Evolutionary conservation across 2,329 filamentous ascomycete species (phyloP).

Genomic region (Phoma sp.): DNA sequence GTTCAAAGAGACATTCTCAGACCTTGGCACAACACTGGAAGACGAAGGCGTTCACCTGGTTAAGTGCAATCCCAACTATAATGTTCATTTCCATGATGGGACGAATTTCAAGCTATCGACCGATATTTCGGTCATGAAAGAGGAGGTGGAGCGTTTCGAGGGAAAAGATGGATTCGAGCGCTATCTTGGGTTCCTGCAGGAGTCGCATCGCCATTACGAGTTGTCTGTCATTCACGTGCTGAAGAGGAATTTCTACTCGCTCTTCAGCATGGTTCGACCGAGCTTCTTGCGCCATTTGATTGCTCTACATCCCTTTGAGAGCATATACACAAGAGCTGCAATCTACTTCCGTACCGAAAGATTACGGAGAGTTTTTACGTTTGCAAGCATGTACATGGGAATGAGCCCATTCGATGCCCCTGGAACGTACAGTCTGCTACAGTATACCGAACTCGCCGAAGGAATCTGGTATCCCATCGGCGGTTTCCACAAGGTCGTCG

Average conservation of each 20-base stretch:
- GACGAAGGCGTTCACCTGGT: slow-evolving; percentile 70
- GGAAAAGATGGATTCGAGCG: slow-evolving; percentile 72
- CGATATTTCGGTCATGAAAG: slow-evolving; percentile 74
- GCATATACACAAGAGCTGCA: slow-evolving; percentile 68
- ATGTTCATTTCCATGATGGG: slow-evolving; percentile 74
- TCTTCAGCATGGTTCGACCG: slow-evolving; percentile 63
- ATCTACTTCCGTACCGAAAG: slow-evolving; percentile 74
- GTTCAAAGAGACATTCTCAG: slow-evolving; percentile 71
- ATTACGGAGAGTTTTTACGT: slow-evolving; percentile 73
- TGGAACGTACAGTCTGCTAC: slow-evolving; percentile 73
- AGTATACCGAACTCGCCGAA: slow-evolving; percentile 77
- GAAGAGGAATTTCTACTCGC: slow-evolving; percentile 68
- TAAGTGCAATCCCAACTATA: slow-evolving; percentile 78
- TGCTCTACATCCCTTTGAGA: slow-evolving; percentile 72
- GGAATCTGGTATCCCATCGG: slow-evolving; percentile 78
- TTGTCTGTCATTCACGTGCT: slow-evolving; percentile 70
- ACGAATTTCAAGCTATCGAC: slow-evolving; percentile 68
- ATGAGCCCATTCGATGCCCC: slow-evolving; percentile 80
- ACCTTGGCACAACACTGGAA: slow-evolving; percentile 70
- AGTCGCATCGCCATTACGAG: slow-evolving; percentile 74
- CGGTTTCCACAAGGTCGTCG: slow-evolving; percentile 69
- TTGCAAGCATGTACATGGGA: slow-evolving; percentile 83
- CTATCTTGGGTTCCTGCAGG: slow-evolving; percentile 70
- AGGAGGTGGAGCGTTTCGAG: slow-evolving; percentile 74
- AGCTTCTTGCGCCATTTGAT: slow-evolving; percentile 65